Percentiles rank a stretch among this genome's conserved stretches.
Conservation (phyloP, 495 filamentous ascomycete genomes). For the Geopyxis carbonaria region DNA sequence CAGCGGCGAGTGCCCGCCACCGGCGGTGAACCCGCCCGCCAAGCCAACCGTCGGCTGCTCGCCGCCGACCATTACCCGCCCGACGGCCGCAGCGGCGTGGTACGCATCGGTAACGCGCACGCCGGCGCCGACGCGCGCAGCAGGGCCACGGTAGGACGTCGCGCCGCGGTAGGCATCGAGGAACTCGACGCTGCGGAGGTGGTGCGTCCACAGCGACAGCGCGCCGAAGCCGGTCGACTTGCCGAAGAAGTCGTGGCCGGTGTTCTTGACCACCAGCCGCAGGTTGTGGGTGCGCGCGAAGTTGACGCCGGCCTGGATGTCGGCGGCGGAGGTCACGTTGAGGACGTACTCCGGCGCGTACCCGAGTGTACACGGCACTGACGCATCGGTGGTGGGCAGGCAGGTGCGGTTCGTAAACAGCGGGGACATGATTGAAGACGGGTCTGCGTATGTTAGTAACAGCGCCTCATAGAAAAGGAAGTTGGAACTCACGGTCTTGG, state of each 20-base stretch:
- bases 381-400: constrained; percentile 20
- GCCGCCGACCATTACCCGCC: constrained; percentile 36
- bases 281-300: constrained; percentile 44
- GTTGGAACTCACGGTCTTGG: neutral
- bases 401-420: constrained; percentile 29
- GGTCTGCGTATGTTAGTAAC: constrained; percentile 14
- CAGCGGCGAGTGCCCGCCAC: constrained; percentile 44
- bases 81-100: constrained; percentile 28
- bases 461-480: neutral
- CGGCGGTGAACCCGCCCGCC: constrained; percentile 36
- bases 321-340: constrained; percentile 36
- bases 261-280: constrained; percentile 50
- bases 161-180: constrained; percentile 3
- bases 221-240: constrained; percentile 35
- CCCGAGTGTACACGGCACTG: constrained; percentile 34
- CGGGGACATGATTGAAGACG: constrained; percentile 32
- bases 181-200: constrained; percentile 32
- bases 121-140: constrained; percentile 41
- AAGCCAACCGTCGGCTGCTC: constrained; percentile 33
- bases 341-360: constrained; percentile 43
- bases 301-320: constrained; percentile 42
- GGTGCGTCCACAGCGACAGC: constrained; percentile 46
- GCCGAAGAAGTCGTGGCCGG: constrained; percentile 48
- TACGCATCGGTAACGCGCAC: constrained; percentile 38
- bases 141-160: constrained; percentile 26